Evolutionary conservation across 495 filamentous ascomycete genomes (phyloP).

Genomic region (Trichoderma orchidacearum): DNA sequence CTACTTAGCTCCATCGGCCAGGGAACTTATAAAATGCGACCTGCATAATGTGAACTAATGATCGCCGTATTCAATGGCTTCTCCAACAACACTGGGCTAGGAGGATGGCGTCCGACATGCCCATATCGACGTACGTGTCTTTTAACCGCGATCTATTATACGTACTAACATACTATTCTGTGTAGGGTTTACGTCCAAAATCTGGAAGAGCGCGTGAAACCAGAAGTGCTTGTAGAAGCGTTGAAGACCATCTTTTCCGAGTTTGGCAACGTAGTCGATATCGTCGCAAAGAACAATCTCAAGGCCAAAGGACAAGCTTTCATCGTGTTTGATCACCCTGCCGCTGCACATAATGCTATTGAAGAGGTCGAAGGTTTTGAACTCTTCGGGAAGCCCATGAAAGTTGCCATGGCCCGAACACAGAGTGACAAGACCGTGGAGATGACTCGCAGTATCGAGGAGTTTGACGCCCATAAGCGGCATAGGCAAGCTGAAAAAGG

Average conservation of each 20-base stretch:
- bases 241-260: conserved; percentile 73
- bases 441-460: conserved; percentile 55
- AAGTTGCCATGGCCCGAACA: conserved; percentile 70
- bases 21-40: too few species aligned
- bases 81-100: background rate
- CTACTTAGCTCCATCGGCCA: too few species aligned
- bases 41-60: background rate
- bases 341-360: conserved; percentile 66
- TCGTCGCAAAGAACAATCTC: conserved; percentile 84
- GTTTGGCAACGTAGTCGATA: conserved; percentile 80
- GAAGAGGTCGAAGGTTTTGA: conserved; percentile 90
- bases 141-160: conserved; percentile 47
- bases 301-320: conserved; percentile 95
- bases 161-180: conserved; percentile 11
- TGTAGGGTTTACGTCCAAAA: conserved; percentile 65
- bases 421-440: conserved; percentile 80
- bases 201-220: conserved; percentile 85
- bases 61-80: background rate
- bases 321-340: conserved; percentile 73
- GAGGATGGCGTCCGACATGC: conserved; percentile 25
- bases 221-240: conserved; percentile 59
- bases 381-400: conserved; percentile 87
- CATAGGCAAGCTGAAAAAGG: conserved; percentile 82
- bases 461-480: conserved; percentile 80
- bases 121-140: conserved; percentile 50